Evolutionary conservation across 73 alveolate species (phyloP), one percentile per base, ranked within the genome.

Genomic region (Stentor coeruleus): DNA sequence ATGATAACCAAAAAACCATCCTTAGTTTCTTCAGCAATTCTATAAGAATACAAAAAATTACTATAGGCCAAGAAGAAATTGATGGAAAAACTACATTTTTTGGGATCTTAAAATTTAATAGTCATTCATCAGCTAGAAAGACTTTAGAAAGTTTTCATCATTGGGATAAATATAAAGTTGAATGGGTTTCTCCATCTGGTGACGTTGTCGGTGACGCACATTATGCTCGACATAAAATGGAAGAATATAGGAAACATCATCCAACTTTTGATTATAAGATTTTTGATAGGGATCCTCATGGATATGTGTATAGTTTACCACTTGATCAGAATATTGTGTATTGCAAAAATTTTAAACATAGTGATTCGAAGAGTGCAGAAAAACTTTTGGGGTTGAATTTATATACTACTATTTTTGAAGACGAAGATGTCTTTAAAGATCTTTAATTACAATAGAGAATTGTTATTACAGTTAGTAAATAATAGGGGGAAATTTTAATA

Each of bases 41-140:
- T n/a, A 30, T 39, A 20, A 15, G 72, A 20, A 75, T 75, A 37
- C 28, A 26, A 39, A 31, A 39, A 20, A 39, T 75, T 38, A 40
- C n/a, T 26, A 6, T 75, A 35, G 38, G 38, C 28, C 6, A 14
- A 15, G 72, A 75, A 40, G 83, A 75, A 75, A 39, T 75, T 75
- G 72, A 39, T 35, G 38, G 59, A 6, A 75, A 40, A 75, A 66
- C 6, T 14, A 39, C 26, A 1, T 38, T 37, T 33, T 75, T 20
- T 2, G 83, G 80, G 2, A 33, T 75, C 38, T 38, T 75, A 15
- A 15, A 31, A 40, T 75, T 75, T 35, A 75, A 35, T 2, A 75
- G 83, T 39, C 83, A 75, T 38, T 75, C 83, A 14, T 75, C 83
- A 20, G 83, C 83, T 6, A 75, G 83, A 38, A 75, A 75, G 39